Evolutionary conservation across 2,329 filamentous ascomycete genomes (phyloP).

Genomic region (Beauveria sp.): DNA sequence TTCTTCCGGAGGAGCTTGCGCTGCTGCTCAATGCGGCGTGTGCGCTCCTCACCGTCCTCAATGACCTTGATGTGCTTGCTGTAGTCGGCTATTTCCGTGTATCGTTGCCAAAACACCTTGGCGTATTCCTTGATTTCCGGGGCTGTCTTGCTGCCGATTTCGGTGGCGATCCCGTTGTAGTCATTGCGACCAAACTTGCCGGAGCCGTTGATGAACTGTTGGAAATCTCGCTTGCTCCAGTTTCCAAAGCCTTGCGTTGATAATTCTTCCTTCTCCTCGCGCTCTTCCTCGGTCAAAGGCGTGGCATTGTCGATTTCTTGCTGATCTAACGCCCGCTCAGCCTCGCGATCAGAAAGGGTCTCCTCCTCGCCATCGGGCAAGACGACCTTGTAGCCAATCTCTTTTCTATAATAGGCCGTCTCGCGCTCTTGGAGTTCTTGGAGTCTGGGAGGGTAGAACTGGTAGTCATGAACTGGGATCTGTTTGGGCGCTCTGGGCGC

Average conservation of each 20-base stretch:
- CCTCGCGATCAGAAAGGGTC: slow-evolving; percentile 76
- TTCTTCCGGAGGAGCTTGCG: slow-evolving; percentile 91
- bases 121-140: slow-evolving; percentile 86
- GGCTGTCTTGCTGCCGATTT: slow-evolving; percentile 83
- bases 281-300: slow-evolving; percentile 81
- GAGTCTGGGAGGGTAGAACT: slow-evolving; percentile 84
- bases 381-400: slow-evolving; percentile 90
- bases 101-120: slow-evolving; percentile 93
- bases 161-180: slow-evolving; percentile 75
- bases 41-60: slow-evolving; percentile 85
- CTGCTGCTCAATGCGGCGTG: slow-evolving; percentile 83
- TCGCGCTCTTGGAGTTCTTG: slow-evolving; percentile 91
- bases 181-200: slow-evolving; percentile 85
- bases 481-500: slow-evolving; percentile 94
- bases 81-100: slow-evolving; percentile 83
- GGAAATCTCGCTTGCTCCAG: slow-evolving; percentile 97
- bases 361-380: slow-evolving; percentile 83
- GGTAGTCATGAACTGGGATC: slow-evolving; percentile 86
- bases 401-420: slow-evolving; percentile 90
- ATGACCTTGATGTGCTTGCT: slow-evolving; percentile 83
- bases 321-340: slow-evolving; percentile 80
- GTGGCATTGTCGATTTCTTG: slow-evolving; percentile 88
- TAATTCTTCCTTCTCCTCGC: slow-evolving; percentile 74
- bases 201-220: slow-evolving; percentile 94
- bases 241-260: slow-evolving; percentile 80